Evolutionary conservation across 768 basidiomycete genomes (phyloP), one percentile per base, ranked within the genome.

Genomic region (Naematelia encephala): DNA sequence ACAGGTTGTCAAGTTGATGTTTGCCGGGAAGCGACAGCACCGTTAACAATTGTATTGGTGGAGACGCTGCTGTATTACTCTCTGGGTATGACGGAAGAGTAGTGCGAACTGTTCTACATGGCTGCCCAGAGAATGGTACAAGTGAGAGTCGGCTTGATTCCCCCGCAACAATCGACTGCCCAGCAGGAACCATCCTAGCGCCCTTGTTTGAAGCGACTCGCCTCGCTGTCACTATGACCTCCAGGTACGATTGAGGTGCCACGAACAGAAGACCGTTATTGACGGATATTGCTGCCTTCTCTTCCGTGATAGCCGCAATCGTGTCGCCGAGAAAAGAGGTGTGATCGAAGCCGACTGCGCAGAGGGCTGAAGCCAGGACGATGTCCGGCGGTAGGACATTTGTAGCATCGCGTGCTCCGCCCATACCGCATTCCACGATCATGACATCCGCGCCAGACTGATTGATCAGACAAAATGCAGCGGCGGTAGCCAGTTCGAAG

Each of bases 391-490:
- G 83, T 19, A 98, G 84, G 54, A 88, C 82, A 73, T 99, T 99
- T 2, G 96, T 99, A 19, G 96, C 94, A 74, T 98, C 96, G 51
- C 87, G 78, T 2, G 84, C 81, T 3, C 96, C 96, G 0, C 96
- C 96, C 87, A 99, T 87, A 0, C 96, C 94, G 10, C 91, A 93
- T 78, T 99, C 94, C 45, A 96, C 77, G 10, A 98, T 84, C 21
- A 86, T 87, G 39, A 97, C 69, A 19, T 64, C 50, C 4, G 71
- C 66, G 0, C 60, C 23, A 0, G 57, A 81, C 5, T 78, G 77
- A 70, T 92, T 86, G 69, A 99, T 91, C 46, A 90, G 76, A 43
- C 81, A 75, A 30, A 93, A 83, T 0, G 92, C 93, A 0, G 86
- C 87, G 56, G 89, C 81, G 0, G 93, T 90, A 59, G 93, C 81